Evolutionary conservation across 1,284 basidiomycete species (phyloP), one percentile per base, ranked within the genome.

Genomic region (Apiotrichum brassicae): DNA sequence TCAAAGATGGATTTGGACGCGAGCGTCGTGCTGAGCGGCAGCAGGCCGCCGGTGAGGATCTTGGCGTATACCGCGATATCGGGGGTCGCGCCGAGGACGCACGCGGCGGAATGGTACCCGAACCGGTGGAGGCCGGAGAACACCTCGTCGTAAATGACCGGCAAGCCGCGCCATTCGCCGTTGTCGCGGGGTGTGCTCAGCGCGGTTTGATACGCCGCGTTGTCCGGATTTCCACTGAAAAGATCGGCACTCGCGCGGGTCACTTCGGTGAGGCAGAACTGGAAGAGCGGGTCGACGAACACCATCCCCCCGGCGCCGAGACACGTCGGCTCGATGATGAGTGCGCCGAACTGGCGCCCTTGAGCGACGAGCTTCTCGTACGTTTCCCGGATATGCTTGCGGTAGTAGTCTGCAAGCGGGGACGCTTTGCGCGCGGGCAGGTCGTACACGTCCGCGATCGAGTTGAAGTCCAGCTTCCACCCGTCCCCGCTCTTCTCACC

Each of bases 271-370:
- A 98, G 74, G 34, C 91, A 76, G 19, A 87, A 81, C 68, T 98
- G 94, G 78, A 94, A 97, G 30, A 98, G 82, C 1, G 94, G 94
- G 64, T 98, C 94, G 41, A 97, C 91, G 66, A 97, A 97, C 34
- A 93, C 77, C 94, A 97, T 97, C 0, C 94, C 94, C 0, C 90
- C 94, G 0, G 94, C 93, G 14, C 94, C 94, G 79, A 97, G 85
- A 25, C 95, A 81, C 14, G 95, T 79, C 0, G 94, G 94, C 68
- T 98, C 94, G 32, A 98, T 75, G 13, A 97, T 82, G 13, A 97
- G 77, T 0, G 89, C 87, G 14, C 79, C 80, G 49, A 80, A 80
- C 25, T 70, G 66, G 25, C 73, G 57, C 1, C 66, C 66, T 65
- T 75, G 20, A 60, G 70, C 52, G 59, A 61, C 45, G n/a, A 87